These are phyloP conservation scores for Fusarium sublunatum DNA, from an alignment of 2,329 filamentous ascomycete genomes.

Conservation along the genomic window DNA sequence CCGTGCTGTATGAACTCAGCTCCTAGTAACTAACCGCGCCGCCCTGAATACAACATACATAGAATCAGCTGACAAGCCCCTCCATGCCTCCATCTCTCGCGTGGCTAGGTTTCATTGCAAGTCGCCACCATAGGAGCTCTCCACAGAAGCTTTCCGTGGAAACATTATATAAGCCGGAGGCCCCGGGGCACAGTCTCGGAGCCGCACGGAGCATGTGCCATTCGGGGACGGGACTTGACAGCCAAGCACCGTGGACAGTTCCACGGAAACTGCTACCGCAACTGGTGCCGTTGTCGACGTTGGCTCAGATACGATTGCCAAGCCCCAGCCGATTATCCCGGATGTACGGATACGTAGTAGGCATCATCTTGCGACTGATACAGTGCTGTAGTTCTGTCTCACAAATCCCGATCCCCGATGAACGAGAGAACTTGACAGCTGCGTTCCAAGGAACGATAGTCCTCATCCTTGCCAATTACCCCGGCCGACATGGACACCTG, in stretches of 20 bases:
- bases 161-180: constrained; percentile 9
- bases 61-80: not conserved
- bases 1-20: too few species aligned
- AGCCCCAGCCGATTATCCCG: constrained; percentile 29
- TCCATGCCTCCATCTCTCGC: not conserved
- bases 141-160: constrained; percentile 24
- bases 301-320: constrained; percentile 11
- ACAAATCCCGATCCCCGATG: constrained; percentile 18
- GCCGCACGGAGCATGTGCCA: constrained; percentile 9
- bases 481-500: not conserved
- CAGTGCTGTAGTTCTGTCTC: constrained; percentile 1
- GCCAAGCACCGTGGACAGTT: constrained; percentile 29
- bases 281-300: constrained; percentile 26
- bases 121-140: constrained; percentile 18
- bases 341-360: constrained; percentile 12
- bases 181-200: constrained; percentile 7
- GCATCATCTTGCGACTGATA: too few species aligned
- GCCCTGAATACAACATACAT: not conserved
- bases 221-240: constrained; percentile 12
- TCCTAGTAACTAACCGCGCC: too few species aligned
- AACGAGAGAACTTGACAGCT: not conserved
- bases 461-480: constrained; percentile 6
- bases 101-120: constrained; percentile 11
- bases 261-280: not conserved
- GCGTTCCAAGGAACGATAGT: constrained; percentile 15